A percentile compares a stretch with the other conserved stretches of the same genome.
These are phyloP conservation scores for Beauveria rudraprayagi DNA, from an alignment of 2,329 filamentous ascomycete genomes.

Conservation along the genomic window DNA sequence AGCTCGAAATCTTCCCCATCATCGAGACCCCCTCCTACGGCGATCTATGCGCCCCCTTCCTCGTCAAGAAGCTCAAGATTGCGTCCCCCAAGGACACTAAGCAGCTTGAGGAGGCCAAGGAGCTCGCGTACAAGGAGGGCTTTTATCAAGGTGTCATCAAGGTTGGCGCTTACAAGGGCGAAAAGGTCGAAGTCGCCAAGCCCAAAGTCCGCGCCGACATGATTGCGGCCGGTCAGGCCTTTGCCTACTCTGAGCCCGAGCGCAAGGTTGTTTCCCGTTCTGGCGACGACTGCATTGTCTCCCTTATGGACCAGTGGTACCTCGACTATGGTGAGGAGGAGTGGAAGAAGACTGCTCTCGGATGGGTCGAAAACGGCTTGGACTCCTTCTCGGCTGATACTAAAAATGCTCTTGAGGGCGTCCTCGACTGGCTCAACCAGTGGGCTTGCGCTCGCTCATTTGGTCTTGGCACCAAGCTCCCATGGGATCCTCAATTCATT, in stretches of 20 bases:
- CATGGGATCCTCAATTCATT: constrained; percentile 85
- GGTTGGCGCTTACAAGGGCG: constrained; percentile 78
- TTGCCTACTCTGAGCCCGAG: constrained; percentile 90
- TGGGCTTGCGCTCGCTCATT: constrained; percentile 93
- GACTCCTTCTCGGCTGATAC: constrained; percentile 76
- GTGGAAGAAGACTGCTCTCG: constrained; percentile 71
- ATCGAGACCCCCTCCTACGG: constrained; percentile 85
- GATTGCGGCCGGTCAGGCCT: constrained; percentile 69
- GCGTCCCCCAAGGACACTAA: constrained; percentile 91
- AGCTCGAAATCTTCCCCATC: constrained; percentile 80
- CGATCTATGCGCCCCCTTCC: constrained; percentile 70
- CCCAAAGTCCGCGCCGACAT: constrained; percentile 73
- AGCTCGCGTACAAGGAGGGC: constrained; percentile 92
- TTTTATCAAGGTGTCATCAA: constrained; percentile 93
- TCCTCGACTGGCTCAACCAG: constrained; percentile 85
- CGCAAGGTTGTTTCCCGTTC: constrained; percentile 81
- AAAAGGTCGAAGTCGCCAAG: constrained; percentile 80
- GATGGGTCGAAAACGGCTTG: constrained; percentile 64
- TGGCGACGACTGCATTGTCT: constrained; percentile 87
- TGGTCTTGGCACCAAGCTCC: constrained; percentile 86
- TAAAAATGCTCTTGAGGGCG: constrained; percentile 72
- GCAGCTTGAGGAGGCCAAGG: constrained; percentile 85
- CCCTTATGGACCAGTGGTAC: constrained; percentile 95
- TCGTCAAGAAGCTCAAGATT: constrained; percentile 93
- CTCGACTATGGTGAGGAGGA: constrained; percentile 88